Base-by-base conservation (phyloP, 108 stramenopile species). In the Cylindrotheca fusiformis region DNA sequence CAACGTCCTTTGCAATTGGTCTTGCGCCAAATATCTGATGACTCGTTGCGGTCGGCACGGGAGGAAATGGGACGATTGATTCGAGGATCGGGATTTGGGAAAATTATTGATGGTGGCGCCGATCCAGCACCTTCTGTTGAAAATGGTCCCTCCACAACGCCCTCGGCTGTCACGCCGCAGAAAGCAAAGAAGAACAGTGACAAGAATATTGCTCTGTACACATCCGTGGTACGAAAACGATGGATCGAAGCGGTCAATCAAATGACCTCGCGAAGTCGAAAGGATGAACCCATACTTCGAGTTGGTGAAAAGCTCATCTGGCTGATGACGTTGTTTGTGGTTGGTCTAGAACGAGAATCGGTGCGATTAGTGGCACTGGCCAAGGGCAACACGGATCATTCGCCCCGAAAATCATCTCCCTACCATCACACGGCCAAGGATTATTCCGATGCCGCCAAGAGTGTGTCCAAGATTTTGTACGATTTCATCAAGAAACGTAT, bases 1-100 rank as follows among this genome's bases (percentile, higher is more conserved):
- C 79, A 87, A 58, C 77, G 93, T 6, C 93, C 93, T 4, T 68
- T 94, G 25, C 81, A 81, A 45, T 68, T 94, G 21, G 82, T 86
- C 10, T 70, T 94, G 44, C 71, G 88, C 2, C 80, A 75, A 51
- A 78, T 93, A 31, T 55, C 76, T 33, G 76, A 79, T 20, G 86
- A 85, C 45, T 72, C 85, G 2, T 57, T 93, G 46, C 69, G 83
- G 24, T 71, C 68, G 25, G 91, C 88, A 17, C 56, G 91, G 19
- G 91, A 90, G 68, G 91, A 90, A 61, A 93, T 93, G 91, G 88
- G 91, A 36, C 67, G 91, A n/a, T 57, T 92, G 55, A 85, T 92
- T 48, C 75, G 83, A 32, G 91, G 84, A n/a, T 82, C 58, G 27
- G 82, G 82, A 3, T 83, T 83, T 73, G 82, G 80, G 8, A 73